phyloP scores from a whole-genome alignment of 2,329 filamentous ascomycete genomes.

The Cordyceps militaris region DNA sequence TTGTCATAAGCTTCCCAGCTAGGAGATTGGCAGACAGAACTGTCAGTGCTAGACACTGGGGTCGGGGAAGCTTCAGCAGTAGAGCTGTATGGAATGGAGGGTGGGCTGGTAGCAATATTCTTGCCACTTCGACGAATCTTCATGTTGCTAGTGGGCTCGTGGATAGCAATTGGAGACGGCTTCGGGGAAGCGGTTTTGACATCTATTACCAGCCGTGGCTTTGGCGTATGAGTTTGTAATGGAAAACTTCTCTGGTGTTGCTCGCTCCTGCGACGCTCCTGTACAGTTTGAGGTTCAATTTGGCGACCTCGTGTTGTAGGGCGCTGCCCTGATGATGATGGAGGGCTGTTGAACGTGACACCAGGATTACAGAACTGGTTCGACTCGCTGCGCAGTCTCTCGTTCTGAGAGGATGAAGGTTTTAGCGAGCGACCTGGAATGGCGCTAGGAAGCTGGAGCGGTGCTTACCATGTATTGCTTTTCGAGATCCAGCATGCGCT shows the following conservation, averaged over 20 bases:
- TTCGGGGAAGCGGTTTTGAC: not conserved
- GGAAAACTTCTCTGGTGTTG: conserved; percentile 8
- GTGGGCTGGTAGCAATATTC: not conserved
- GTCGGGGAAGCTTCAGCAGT: conserved; percentile 4
- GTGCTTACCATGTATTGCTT: conserved; percentile 49
- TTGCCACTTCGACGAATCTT: conserved; percentile 3
- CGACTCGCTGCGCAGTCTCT: conserved; percentile 9
- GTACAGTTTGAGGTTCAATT: not conserved
- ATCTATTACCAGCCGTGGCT: conserved; percentile 10
- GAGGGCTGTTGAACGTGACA: not conserved
- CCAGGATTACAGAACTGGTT: not conserved
- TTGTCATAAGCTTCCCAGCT: conserved; percentile 53
- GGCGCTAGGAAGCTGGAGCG: not conserved
- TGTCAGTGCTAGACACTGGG: conserved; percentile 16
- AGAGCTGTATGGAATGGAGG: conserved; percentile 12
- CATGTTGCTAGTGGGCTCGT: not conserved
- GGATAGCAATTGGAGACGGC: not conserved
- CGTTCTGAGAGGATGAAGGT: not conserved
- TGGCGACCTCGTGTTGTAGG: not conserved
- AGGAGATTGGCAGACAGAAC: conserved; percentile 51
- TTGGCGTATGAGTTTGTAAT: conserved; percentile 2
- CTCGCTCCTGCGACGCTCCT: conserved; percentile 5
- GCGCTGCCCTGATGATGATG: not conserved
- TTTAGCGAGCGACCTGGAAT: not conserved
- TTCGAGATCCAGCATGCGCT: conserved; percentile 54